Percentiles rank a stretch among this genome's conserved stretches.
phyloP scores from a whole-genome alignment of 2,329 filamentous ascomycete species.

The Colletotrichum magnum region DNA sequence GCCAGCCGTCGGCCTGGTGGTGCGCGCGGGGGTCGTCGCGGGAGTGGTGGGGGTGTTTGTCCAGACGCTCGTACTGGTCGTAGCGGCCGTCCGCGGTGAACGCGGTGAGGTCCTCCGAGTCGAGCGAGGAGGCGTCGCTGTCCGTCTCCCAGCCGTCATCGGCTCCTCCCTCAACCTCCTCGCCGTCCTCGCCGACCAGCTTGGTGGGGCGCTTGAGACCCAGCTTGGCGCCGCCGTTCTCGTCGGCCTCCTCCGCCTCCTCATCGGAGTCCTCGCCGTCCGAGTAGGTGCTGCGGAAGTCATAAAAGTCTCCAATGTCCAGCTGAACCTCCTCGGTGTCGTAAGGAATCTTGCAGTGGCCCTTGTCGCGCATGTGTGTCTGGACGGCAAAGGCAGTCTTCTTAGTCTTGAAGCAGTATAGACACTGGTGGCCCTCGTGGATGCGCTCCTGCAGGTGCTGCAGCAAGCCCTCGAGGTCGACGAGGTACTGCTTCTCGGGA shows the following conservation, averaged over 20 bases:
- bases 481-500: constrained; percentile 87
- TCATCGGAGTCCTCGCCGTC: constrained; percentile 79
- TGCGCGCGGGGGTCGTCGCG: constrained; percentile 79
- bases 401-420: constrained; percentile 89
- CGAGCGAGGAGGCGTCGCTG: constrained; percentile 88
- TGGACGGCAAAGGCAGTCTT: constrained; percentile 85
- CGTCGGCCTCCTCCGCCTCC: constrained; percentile 66
- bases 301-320: constrained; percentile 96
- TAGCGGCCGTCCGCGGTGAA: constrained; percentile 81
- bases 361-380: constrained; percentile 97
- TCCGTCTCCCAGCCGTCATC: constrained; percentile 97
- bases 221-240: constrained; percentile 77
- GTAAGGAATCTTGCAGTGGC: constrained; percentile 97
- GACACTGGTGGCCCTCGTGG: constrained; percentile 83
- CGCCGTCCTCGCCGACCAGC: constrained; percentile 65
- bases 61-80: constrained; percentile 80
- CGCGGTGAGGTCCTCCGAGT: constrained; percentile 85
- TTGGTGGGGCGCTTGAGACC: constrained; percentile 71
- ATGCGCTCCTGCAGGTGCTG: constrained; percentile 85
- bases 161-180: constrained; percentile 65
- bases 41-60: constrained; percentile 82
- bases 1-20: constrained; percentile 82
- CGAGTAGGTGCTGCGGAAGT: constrained; percentile 95
- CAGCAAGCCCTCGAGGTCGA: constrained; percentile 86
- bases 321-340: constrained; percentile 90